Evolutionary conservation across 305 asterid species (phyloP).

Genomic region (Fraxinus paxiana): DNA sequence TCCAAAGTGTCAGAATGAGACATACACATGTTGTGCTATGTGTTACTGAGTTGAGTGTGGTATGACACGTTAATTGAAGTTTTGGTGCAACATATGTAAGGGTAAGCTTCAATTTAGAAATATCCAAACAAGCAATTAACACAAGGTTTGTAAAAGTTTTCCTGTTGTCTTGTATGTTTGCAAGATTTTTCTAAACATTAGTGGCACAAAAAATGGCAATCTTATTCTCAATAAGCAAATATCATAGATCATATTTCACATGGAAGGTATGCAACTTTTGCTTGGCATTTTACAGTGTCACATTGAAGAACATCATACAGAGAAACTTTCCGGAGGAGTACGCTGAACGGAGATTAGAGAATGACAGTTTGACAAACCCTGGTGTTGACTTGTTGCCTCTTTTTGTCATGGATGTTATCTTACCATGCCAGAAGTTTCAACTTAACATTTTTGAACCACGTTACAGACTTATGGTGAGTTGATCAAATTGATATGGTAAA

Average conservation of each 20-base stretch:
- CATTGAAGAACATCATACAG: slow-evolving; percentile 82
- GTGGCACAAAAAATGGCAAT: background rate
- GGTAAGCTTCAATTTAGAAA: background rate
- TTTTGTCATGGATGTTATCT: slow-evolving; percentile 90
- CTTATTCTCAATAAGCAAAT: slow-evolving; percentile 14
- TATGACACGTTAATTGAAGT: background rate
- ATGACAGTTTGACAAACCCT: slow-evolving; percentile 57
- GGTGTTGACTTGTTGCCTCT: slow-evolving; percentile 90
- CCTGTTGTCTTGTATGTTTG: slow-evolving; percentile 8
- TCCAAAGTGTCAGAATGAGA: background rate
- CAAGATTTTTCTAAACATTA: background rate
- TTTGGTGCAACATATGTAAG: background rate
- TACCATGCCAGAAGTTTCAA: slow-evolving; percentile 94
- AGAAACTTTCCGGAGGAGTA: slow-evolving; percentile 88
- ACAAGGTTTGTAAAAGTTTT: slow-evolving; percentile 10
- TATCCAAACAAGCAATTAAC: slow-evolving; percentile 1
- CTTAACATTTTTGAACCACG: slow-evolving; percentile 97
- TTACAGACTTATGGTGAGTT: slow-evolving; percentile 90
- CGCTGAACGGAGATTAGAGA: slow-evolving; percentile 79
- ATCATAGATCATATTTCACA: background rate
- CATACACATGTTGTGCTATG: background rate
- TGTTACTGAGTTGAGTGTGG: background rate
- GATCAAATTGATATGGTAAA: slow-evolving; percentile 9
- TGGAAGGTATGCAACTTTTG: slow-evolving; percentile 22
- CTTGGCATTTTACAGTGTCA: slow-evolving; percentile 63